Evolutionary conservation across 371 early-diverging fungal species (phyloP).

Genomic region (Apophysomyces elegans): DNA sequence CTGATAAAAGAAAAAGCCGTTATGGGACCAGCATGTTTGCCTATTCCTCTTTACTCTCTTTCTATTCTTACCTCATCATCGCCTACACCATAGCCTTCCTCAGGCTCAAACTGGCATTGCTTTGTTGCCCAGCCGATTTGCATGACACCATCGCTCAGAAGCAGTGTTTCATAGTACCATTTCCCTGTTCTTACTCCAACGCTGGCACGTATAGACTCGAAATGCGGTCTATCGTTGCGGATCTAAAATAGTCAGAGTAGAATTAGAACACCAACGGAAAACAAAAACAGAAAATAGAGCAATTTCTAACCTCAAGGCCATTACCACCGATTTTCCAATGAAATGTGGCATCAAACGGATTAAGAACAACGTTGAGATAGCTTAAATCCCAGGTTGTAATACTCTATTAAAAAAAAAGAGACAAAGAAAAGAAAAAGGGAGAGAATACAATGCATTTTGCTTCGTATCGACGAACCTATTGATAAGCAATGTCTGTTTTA

Average conservation of each 20-base stretch:
- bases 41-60: too few species aligned
- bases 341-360: conserved; percentile 50
- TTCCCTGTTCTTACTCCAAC: conserved; percentile 52
- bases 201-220: conserved; percentile 53
- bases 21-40: too few species aligned
- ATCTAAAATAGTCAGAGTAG: conserved; percentile 16
- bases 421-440: conserved; percentile 20
- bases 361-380: conserved; percentile 40
- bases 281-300: too few species aligned
- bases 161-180: conserved; percentile 66
- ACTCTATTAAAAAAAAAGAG: conserved; percentile 7
- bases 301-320: conserved; percentile 36
- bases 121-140: conserved; percentile 70
- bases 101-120: conserved; percentile 64
- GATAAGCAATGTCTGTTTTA: background rate
- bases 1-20: conserved; percentile 24
- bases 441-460: background rate
- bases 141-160: conserved; percentile 65
- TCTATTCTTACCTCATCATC: conserved; percentile 56
- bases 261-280: background rate
- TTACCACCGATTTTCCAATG: conserved; percentile 48
- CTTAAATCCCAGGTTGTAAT: conserved; percentile 33
- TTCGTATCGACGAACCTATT: too few species aligned
- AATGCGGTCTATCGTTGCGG: conserved; percentile 51
- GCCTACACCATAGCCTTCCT: conserved; percentile 68